A percentile compares a stretch with the other conserved stretches of the same genome.
Evolutionary conservation across 2,329 filamentous ascomycete genomes (phyloP).

Genomic region (Epichloe hybrida): DNA sequence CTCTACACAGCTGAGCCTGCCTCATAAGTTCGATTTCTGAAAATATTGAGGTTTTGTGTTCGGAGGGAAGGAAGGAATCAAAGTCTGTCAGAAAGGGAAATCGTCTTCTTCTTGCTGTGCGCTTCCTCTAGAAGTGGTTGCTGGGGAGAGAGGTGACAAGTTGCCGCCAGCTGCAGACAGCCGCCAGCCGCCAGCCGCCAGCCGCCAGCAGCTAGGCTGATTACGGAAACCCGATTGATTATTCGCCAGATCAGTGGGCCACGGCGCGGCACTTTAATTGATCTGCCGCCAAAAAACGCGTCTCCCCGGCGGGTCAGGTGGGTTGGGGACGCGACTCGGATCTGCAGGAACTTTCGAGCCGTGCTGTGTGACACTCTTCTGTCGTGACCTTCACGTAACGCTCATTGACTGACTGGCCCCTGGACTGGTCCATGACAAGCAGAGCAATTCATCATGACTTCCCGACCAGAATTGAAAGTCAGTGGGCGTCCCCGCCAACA

Average conservation of each 20-base stretch:
- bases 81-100: too few relatives aligned
- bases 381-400: not conserved
- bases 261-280: constrained; percentile 10
- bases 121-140: too few relatives aligned
- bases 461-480: constrained; percentile 59
- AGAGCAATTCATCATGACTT: constrained; percentile 43
- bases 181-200: too few relatives aligned
- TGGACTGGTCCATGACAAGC: not conserved
- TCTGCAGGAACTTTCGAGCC: not conserved
- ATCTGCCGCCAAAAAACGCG: constrained; percentile 9
- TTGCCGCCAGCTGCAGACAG: too few relatives aligned
- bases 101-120: too few relatives aligned
- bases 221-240: too few relatives aligned
- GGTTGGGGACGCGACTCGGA: constrained; percentile 4
- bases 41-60: too few relatives aligned
- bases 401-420: not conserved
- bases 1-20: too few relatives aligned
- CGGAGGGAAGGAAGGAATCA: too few relatives aligned
- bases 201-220: too few relatives aligned
- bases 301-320: constrained; percentile 5
- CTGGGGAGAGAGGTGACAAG: too few relatives aligned
- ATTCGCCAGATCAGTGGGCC: not conserved
- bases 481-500: not conserved
- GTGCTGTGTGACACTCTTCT: not conserved
- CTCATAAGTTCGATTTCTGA: too few relatives aligned